Evolutionary conservation across 192 early-diverging fungal species (phyloP), one percentile per base, ranked within the genome.

Genomic region (Coemansia sp.): DNA sequence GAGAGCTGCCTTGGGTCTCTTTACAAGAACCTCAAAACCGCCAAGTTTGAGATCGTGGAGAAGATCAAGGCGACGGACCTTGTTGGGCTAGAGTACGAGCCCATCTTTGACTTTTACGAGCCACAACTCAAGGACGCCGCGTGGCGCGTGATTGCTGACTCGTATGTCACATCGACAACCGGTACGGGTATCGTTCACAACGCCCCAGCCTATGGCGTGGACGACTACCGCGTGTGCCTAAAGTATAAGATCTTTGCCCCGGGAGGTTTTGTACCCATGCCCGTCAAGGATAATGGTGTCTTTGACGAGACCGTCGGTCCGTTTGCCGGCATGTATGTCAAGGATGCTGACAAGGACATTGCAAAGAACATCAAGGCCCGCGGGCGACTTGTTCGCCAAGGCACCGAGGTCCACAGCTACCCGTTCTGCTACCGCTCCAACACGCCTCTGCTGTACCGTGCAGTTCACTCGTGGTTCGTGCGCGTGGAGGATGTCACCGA

Each of bases 151-250:
- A 75, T 96, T 61, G 82, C 88, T 63, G 97, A 99, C 78, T 84
- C 78, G 16, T 99, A 98, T 67, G 97, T 99, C 36, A 93, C 92
- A 45, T 91, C 95, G 61, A 89, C 89, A 69, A 86, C 85, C 59
- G 97, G 97, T 88, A 99, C 97, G 8, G 97, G 97, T 62, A 93
- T 99, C 75, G 97, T 99, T 13, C 97, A 99, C 82, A 90, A 92
- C 62, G 91, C 97, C 24, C 97, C 97, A 11, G 96, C 89, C 21
- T 99, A 95, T 86, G 97, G 97, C 81, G 97, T 98, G 79, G 97
- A 99, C 86, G 97, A 99, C 89, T 93, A 92, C 85, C 94, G 97
- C 62, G 91, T 98, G 34, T 94, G 92, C 75, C 66, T 92, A n/a
- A 86, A 77, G 31, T 59, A 94, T 66, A 86, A 86, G 24, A 88